Evolutionary conservation across 2,329 filamentous ascomycete genomes (phyloP), one percentile per base, ranked within the genome.

Genomic region (Pochonia chlamydosporia): DNA sequence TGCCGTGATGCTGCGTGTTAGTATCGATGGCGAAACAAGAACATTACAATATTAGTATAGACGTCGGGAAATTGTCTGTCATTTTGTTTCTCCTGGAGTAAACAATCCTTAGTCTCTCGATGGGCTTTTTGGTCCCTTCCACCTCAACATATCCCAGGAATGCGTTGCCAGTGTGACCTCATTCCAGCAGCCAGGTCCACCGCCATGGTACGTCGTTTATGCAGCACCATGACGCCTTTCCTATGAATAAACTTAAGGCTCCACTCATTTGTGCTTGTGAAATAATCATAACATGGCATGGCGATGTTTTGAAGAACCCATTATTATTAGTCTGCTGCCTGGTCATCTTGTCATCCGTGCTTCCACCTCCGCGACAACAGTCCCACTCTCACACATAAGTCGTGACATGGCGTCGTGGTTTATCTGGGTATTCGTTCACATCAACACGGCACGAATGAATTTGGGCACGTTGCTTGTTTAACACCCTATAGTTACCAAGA

Each of bases 141-240:
- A 47, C 45, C n/a, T 59, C 42, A 54, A 59, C 60, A 54, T 60
- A 53, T 31, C 26, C 46, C 44, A 62, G 66, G 66, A 69, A 69
- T 69, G 66, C 59, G 66, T 69, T 67, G 65, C 61, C 52, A 54
- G 46, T 57, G 51, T 58, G 59, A 49, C 61, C 52, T 52, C 66
- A 69, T 69, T 69, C 66, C 66, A 64, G 45, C 45, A 35, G 18
- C 33, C 44, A 37, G 40, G 35, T 48, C 52, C 55, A 56, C 53
- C 48, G 49, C 31, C 48, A 40, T 3, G n/a, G n/a, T n/a, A n/a
- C n/a, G n/a, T n/a, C n/a, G n/a, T n/a, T n/a, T n/a, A n/a, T n/a
- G n/a, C n/a, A n/a, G n/a, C n/a, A n/a, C n/a, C n/a, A n/a, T n/a
- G n/a, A n/a, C n/a, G n/a, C n/a, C n/a, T n/a, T n/a, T n/a, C n/a